A percentile compares a stretch with the other conserved stretches of the same genome.
phyloP scores from a whole-genome alignment of 345 rosid species.

The Gossypium sturtianum region DNA sequence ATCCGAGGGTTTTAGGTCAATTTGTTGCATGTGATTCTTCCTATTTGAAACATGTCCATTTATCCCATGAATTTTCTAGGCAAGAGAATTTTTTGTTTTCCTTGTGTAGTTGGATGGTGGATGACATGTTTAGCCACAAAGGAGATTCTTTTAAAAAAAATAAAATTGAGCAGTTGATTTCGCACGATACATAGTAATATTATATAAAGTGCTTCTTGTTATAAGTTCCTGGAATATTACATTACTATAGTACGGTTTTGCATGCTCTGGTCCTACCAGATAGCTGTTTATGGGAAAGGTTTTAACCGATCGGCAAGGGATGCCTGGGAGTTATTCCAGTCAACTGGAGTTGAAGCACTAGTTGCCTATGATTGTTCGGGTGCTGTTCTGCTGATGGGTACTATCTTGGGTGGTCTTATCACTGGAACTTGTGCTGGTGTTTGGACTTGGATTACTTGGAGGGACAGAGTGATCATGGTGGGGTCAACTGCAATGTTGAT shows the following conservation, averaged over 20 bases:
- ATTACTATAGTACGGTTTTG: neutral
- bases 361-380: constrained; percentile 96
- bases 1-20: neutral
- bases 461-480: constrained; percentile 68
- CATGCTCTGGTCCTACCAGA: constrained; percentile 38
- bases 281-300: constrained; percentile 88
- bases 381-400: constrained; percentile 91
- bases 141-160: neutral
- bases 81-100: neutral
- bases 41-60: neutral
- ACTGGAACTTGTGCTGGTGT: constrained; percentile 80
- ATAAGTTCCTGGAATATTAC: neutral
- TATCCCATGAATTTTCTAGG: neutral
- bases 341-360: constrained; percentile 96
- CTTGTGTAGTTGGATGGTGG: neutral
- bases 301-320: constrained; percentile 94
- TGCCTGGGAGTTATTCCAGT: constrained; percentile 96
- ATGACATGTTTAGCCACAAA: neutral
- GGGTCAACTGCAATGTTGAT: constrained; percentile 95
- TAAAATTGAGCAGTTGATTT: neutral
- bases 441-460: constrained; percentile 77
- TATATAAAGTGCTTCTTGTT: neutral
- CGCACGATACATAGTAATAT: neutral
- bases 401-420: constrained; percentile 81
- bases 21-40: neutral